Evolutionary conservation across 108 stramenopile species (phyloP), one percentile per base, ranked within the genome.

Genomic region (Schizochytrium sp.): DNA sequence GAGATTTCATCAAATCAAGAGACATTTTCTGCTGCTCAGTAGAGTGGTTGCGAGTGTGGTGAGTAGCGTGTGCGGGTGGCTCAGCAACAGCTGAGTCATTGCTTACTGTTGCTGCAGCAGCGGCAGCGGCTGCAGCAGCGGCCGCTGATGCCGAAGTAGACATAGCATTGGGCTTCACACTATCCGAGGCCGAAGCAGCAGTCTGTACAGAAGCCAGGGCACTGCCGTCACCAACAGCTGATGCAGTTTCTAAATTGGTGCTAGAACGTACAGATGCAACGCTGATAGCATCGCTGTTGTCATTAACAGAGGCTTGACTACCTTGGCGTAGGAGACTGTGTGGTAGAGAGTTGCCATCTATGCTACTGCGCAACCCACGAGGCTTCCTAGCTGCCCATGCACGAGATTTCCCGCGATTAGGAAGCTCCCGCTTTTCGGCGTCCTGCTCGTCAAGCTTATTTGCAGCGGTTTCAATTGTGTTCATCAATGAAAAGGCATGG

Each of bases 351-450:
- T 44, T 38, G 10, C 64, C 64, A 44, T 69, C 64, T 38, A 69
- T 7, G 2, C 64, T 69, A 8, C 5, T 10, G 42, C 64, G 40
- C 12, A 10, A 69, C 19, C 64, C 64, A 15, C 64, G 64, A 7
- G 64, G 64, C 64, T 69, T 69, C 45, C 76, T 47, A 8, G 50
- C n/a, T 17, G 76, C 76, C 76, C 76, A 83, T 5, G 53, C 76
- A 12, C 76, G 76, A 42, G 76, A 17, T 40, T 83, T 83, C 50
- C 76, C 76, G 17, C 53, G 47, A n/a, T 83, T 13, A 13, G 47
- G 76, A 13, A 38, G 28, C 47, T n/a, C 76, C 15, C 50, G 28
- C 47, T 83, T 53, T 17, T 53, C 50, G 17, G 5, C 40, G 28
- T 55, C 76, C 38, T 55, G 10, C 8, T 46, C 15, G 17, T 83